Percentiles rank a stretch among this genome's conserved stretches.
Conservation (phyloP, 148 eudicot species). For the Rhododendron simsii region DNA sequence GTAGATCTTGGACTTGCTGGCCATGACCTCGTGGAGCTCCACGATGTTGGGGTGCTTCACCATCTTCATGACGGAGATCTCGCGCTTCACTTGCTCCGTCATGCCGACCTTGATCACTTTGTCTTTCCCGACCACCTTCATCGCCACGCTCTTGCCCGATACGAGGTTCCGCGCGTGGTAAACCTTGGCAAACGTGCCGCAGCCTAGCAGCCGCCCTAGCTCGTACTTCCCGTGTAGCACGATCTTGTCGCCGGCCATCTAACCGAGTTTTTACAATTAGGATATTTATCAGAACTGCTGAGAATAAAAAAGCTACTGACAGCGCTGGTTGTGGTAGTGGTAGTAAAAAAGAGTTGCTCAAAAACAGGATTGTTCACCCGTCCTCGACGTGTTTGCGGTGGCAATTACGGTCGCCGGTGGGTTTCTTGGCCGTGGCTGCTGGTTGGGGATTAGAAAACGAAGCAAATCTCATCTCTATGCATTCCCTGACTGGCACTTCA, state of each 20-base stretch:
- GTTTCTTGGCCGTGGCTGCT: conserved; percentile 24
- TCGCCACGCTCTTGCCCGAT: conserved; percentile 36
- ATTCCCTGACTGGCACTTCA: conserved; percentile 27
- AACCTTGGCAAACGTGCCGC: conserved; percentile 43
- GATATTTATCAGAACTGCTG: neutral
- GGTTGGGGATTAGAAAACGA: conserved; percentile 32
- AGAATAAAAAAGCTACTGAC: neutral
- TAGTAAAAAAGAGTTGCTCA: neutral
- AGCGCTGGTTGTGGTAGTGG: neutral
- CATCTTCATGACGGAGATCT: conserved; percentile 41
- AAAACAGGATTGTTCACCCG: conserved; percentile 41
- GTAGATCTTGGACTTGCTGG: conserved; percentile 40
- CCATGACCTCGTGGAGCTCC: conserved; percentile 37
- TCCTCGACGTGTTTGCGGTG: conserved; percentile 90
- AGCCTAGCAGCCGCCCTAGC: conserved; percentile 29
- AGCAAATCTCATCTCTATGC: conserved; percentile 66
- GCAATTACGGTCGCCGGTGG: conserved; percentile 56
- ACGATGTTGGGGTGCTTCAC: conserved; percentile 36
- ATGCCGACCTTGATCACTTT: conserved; percentile 31
- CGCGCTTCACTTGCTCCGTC: conserved; percentile 38
- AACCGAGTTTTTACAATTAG: neutral
- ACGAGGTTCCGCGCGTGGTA: conserved; percentile 28
- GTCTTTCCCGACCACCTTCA: conserved; percentile 39
- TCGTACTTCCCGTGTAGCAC: conserved; percentile 38
- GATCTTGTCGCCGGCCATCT: conserved; percentile 9